Percentiles rank a stretch among this genome's conserved stretches.
Evolutionary conservation across 2,329 filamentous ascomycete genomes (phyloP).

Genomic region (Metarhizium rileyi): DNA sequence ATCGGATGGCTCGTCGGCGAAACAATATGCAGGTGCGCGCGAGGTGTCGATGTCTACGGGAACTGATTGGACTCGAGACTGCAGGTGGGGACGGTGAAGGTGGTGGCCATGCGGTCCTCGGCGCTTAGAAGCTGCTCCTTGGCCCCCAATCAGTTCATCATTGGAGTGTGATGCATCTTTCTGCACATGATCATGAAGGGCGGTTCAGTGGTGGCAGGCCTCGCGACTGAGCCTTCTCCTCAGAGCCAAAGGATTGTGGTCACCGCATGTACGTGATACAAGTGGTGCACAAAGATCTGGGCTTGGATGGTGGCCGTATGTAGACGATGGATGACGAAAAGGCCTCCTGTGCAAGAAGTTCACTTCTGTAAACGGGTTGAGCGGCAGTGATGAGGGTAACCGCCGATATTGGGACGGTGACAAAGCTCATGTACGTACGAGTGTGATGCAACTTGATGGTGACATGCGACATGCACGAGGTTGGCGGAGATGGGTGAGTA

Average conservation of each 20-base stretch:
- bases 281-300: background rate
- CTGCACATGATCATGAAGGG: background rate
- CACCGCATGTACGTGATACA: background rate
- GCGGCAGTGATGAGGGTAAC: too few species aligned
- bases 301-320: background rate
- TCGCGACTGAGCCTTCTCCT: background rate
- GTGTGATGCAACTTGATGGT: too few species aligned
- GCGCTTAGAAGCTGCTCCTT: slow-evolving; percentile 17
- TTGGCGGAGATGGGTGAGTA: too few species aligned
- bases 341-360: too few species aligned
- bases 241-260: background rate
- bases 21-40: slow-evolving; percentile 30
- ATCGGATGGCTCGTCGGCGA: slow-evolving; percentile 8
- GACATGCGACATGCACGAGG: too few species aligned
- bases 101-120: slow-evolving; percentile 9
- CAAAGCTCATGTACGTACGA: too few species aligned
- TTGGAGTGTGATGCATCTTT: background rate
- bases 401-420: too few species aligned
- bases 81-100: slow-evolving; percentile 11
- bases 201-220: background rate
- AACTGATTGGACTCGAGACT: slow-evolving; percentile 15
- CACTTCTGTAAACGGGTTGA: too few species aligned
- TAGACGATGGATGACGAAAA: background rate
- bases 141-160: slow-evolving; percentile 7
- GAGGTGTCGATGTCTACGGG: slow-evolving; percentile 18